Base-by-base conservation (phyloP, 805 yeast genomes). In the Schwanniomyces vanrijiae region DNA sequence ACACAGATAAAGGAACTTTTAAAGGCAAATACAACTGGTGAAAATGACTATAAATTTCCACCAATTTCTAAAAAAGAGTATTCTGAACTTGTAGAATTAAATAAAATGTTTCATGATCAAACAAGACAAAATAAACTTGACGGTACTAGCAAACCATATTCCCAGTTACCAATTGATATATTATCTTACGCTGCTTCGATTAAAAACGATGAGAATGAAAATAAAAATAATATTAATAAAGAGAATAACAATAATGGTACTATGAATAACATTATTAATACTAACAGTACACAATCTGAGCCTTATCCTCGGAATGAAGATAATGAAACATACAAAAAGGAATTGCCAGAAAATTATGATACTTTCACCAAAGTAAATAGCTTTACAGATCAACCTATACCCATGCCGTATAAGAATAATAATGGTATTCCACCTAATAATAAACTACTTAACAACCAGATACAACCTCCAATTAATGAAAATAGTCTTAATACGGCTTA, bases 1-100 rank as follows among this genome's bases (percentile, higher is more conserved):
- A 75, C 76, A 31, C 86, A 82, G 59, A 74, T 83, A 47, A 68
- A 59, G 41, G 66, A 60, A 31, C 51, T 71, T 34, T 47, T 71
- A 16, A 49, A 50, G 22, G 58, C 55, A 16, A 56, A 59, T 29
- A 60, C 60, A 14, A 13, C 10, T 11, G 16, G 7, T 13, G 61
- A 57, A 19, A 56, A 62, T 5, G 60, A 61, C 11, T 52, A 52
- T 19, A 60, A 58, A 45, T 56, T 57, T 26, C 48, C 52, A 55
- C 57, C 2, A 35, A 43, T 13, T 37, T 21, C 20, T 5, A 55
- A 53, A 39, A 49, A 47, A 38, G 65, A 61, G 21, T 40, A 46
- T 10, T 43, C 44, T 11, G 64, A 62, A 28, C 50, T 64, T 54
- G 61, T 54, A 19, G 51, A 41, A 21, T 43, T 59, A 26, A 29